phyloP scores from a whole-genome alignment of 495 filamentous ascomycete species.

The Ramalina intermedia region DNA sequence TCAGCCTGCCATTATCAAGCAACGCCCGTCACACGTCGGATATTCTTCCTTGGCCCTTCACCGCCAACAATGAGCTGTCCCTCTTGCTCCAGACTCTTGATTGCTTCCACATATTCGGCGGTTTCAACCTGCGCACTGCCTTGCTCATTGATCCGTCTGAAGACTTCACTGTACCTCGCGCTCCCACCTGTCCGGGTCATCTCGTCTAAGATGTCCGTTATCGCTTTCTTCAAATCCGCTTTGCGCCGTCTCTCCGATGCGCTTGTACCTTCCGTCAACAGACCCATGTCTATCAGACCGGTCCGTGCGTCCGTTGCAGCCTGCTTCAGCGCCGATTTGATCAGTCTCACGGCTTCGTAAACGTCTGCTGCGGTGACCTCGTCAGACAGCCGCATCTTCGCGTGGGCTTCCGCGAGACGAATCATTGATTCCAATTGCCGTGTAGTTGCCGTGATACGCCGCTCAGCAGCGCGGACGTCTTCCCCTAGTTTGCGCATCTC shows the following conservation, averaged over 20 bases:
- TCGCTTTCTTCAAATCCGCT: constrained; percentile 70
- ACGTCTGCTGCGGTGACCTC: constrained; percentile 74
- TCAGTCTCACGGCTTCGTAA: constrained; percentile 78
- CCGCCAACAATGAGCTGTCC: constrained; percentile 68
- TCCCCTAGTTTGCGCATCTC: constrained; percentile 92
- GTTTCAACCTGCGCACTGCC: constrained; percentile 59
- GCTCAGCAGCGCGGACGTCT: constrained; percentile 83
- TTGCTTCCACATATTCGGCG: constrained; percentile 65
- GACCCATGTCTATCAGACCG: constrained; percentile 89
- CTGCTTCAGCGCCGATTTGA: constrained; percentile 89
- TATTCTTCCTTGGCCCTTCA: constrained; percentile 68
- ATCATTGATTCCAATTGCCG: constrained; percentile 96
- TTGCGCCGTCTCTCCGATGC: constrained; percentile 66
- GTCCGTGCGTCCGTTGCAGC: constrained; percentile 84
- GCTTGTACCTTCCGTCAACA: constrained; percentile 83
- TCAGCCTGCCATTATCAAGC: neutral
- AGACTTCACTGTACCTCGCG: constrained; percentile 66
- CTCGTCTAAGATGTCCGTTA: constrained; percentile 64
- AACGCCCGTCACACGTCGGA: constrained; percentile 57
- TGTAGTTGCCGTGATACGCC: constrained; percentile 94
- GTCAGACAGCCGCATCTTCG: constrained; percentile 78
- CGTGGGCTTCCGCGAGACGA: constrained; percentile 87
- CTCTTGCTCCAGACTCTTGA: constrained; percentile 70
- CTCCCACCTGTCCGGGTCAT: constrained; percentile 44
- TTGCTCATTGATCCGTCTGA: constrained; percentile 56